phyloP scores from a whole-genome alignment of 2,329 filamentous ascomycete genomes.

The Pseudonectria buxi region DNA sequence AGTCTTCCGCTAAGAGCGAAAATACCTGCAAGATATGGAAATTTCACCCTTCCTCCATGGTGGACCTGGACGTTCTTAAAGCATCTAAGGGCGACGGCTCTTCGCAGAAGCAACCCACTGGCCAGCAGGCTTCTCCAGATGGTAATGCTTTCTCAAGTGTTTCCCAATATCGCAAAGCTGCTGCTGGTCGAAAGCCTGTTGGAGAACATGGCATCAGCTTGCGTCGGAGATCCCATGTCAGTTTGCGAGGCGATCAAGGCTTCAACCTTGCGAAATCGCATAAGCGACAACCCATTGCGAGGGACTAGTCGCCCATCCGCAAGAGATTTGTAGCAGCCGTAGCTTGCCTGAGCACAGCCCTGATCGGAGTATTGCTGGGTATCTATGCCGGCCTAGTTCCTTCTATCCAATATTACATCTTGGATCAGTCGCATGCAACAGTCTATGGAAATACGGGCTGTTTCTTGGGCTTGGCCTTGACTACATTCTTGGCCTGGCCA shows the following conservation, averaged over 20 bases:
- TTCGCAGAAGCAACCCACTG: slow-evolving; percentile 1
- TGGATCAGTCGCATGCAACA: slow-evolving; percentile 59
- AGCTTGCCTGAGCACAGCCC: slow-evolving; percentile 65
- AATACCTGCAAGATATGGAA: too few species aligned
- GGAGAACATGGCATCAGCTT: slow-evolving; percentile 36
- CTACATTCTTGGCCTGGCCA: slow-evolving; percentile 67
- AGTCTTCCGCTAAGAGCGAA: too few species aligned
- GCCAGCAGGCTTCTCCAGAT: slow-evolving; percentile 3
- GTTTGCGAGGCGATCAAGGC: slow-evolving; percentile 40
- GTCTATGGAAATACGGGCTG: slow-evolving; percentile 69
- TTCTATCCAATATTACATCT: slow-evolving; percentile 71
- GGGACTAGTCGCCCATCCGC: slow-evolving; percentile 61
- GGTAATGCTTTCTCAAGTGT: slow-evolving; percentile 16
- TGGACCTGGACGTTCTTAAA: background rate
- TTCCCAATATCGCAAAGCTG: slow-evolving; percentile 20
- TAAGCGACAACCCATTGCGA: slow-evolving; percentile 58
- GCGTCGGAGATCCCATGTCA: slow-evolving; percentile 46
- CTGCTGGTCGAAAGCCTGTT: slow-evolving; percentile 19
- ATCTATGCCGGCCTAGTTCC: slow-evolving; percentile 74
- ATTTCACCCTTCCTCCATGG: too few species aligned
- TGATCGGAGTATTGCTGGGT: slow-evolving; percentile 64
- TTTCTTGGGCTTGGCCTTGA: slow-evolving; percentile 63
- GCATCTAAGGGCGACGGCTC: background rate
- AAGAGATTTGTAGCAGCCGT: slow-evolving; percentile 64
- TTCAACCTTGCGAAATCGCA: slow-evolving; percentile 50